Evolutionary conservation across 805 yeast species (phyloP).

Genomic region (Candida pseudofarinosa): DNA sequence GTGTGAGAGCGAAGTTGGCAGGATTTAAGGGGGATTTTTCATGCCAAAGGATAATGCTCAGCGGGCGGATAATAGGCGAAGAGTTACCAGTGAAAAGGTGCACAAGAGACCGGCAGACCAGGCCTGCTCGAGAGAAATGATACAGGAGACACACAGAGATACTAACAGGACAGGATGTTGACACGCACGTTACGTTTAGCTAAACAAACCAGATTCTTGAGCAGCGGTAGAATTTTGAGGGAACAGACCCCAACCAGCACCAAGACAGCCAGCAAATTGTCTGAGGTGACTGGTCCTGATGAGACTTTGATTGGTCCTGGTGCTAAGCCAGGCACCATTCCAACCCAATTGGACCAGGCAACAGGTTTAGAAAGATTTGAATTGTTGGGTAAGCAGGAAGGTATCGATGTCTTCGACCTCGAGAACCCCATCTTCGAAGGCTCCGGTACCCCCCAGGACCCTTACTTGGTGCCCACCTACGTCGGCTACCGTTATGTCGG

Average conservation of each 20-base stretch:
- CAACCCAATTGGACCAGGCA: constrained; percentile 93
- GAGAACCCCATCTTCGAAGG: constrained; percentile 86
- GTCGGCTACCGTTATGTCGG: constrained; percentile 94
- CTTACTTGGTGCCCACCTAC: constrained; percentile 84
- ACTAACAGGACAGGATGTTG: constrained; percentile 22
- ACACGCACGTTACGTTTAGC: constrained; percentile 38
- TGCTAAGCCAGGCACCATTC: constrained; percentile 79
- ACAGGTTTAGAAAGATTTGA: constrained; percentile 98
- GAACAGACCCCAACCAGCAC: constrained; percentile 19
- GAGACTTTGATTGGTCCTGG: constrained; percentile 85
- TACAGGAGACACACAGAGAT: no score
- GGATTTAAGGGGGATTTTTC: no score
- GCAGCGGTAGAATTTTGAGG: constrained; percentile 28
- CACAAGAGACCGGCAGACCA: no score
- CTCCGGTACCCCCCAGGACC: constrained; percentile 86
- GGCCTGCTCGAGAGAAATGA: no score
- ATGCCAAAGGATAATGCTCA: no score
- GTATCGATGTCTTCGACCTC: constrained; percentile 89
- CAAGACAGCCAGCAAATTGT: constrained; percentile 63
- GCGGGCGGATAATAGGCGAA: no score
- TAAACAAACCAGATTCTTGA: constrained; percentile 30
- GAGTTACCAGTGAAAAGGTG: no score
- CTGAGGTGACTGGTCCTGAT: constrained; percentile 73
- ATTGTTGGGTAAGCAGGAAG: constrained; percentile 88
- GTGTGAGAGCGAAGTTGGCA: no score